Conservation (phyloP, 352 stramenopile species). For the Globisporangium paddicum region DNA sequence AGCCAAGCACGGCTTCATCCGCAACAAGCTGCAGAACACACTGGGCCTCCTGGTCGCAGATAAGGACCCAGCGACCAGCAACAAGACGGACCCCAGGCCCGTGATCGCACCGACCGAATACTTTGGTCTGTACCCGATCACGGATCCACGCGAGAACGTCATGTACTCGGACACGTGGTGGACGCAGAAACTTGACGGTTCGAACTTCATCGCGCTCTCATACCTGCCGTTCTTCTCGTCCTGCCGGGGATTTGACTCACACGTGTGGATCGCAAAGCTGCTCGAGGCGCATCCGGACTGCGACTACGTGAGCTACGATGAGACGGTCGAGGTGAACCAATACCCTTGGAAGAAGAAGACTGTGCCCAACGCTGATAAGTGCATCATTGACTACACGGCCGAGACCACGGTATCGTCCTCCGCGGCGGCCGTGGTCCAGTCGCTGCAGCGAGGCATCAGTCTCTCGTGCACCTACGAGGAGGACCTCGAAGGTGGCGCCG, state of each 20-base stretch:
- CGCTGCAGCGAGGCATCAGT: constrained; percentile 63
- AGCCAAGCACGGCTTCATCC: constrained; percentile 41
- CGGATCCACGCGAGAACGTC: constrained; percentile 33
- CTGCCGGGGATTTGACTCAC: constrained; percentile 92
- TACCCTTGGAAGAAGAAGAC: constrained; percentile 88
- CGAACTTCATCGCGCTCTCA: constrained; percentile 82
- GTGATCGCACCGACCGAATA: constrained; percentile 49
- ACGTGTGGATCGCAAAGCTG: constrained; percentile 92
- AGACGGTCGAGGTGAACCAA: constrained; percentile 90
- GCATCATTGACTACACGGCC: constrained; percentile 52
- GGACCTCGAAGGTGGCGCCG: constrained; percentile 65
- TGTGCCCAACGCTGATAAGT: constrained; percentile 75
- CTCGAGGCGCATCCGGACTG: constrained; percentile 95
- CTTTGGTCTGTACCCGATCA: constrained; percentile 45
- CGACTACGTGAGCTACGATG: constrained; percentile 72
- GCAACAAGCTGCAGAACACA: constrained; percentile 62
- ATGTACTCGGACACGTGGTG: constrained; percentile 66
- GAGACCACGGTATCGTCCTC: constrained; percentile 11
- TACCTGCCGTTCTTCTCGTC: constrained; percentile 97
- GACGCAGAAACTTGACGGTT: constrained; percentile 54
- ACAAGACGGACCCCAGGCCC: constrained; percentile 2
- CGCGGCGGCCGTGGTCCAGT: constrained; percentile 8
- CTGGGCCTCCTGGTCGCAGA: constrained; percentile 23
- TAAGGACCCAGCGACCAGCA: constrained; percentile 12
- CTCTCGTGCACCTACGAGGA: constrained; percentile 91